Conservation (phyloP, 768 basidiomycete genomes). For the Rhodocollybia butyracea region DNA sequence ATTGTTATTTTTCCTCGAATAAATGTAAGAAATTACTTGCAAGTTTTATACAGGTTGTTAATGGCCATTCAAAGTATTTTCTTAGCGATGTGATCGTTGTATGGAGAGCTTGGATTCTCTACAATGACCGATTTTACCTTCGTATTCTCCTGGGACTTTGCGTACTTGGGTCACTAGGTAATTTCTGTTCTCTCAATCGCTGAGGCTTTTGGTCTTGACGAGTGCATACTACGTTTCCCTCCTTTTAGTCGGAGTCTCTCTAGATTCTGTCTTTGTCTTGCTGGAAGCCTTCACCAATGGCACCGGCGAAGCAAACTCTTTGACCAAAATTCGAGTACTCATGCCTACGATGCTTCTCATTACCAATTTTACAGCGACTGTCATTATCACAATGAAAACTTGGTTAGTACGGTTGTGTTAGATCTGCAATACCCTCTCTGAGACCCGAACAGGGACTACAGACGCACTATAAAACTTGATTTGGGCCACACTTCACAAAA, state of each 20-base stretch:
- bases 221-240: too few species aligned
- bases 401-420: not conserved
- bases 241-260: not conserved
- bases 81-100: not conserved
- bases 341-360: constrained; percentile 1
- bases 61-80: not conserved
- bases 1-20: not conserved
- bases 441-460: not conserved
- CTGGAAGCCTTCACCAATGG: not conserved
- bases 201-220: too few species aligned
- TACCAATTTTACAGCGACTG: not conserved
- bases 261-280: not conserved
- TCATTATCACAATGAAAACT: not conserved
- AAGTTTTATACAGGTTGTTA: not conserved
- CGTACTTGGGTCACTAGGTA: not conserved
- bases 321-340: not conserved
- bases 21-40: not conserved
- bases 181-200: not conserved
- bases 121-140: not conserved
- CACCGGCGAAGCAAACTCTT: not conserved
- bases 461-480: not conserved
- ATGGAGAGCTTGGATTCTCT: constrained; percentile 1
- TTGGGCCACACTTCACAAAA: not conserved
- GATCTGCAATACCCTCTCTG: not conserved
- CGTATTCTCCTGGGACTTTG: not conserved